Percentiles rank a stretch among this genome's conserved stretches.
These are phyloP conservation scores for Aphanomyces euteiches DNA, from an alignment of 352 stramenopile genomes.

Conservation along the genomic window DNA sequence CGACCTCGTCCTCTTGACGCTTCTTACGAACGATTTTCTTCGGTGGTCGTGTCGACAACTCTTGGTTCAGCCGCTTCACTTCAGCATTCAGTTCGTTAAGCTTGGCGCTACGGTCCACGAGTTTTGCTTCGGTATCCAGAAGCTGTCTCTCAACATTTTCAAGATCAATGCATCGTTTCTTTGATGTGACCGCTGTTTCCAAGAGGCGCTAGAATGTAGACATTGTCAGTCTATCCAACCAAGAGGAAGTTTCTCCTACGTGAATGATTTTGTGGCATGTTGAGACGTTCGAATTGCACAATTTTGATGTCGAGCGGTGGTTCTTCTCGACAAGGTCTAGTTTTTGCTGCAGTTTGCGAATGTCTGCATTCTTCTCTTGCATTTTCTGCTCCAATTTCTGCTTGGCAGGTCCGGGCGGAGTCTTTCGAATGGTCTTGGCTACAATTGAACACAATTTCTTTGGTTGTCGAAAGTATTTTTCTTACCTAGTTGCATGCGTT, in stretches of 20 bases:
- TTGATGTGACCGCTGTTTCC: slow-evolving; percentile 43
- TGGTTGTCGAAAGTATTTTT: slow-evolving; percentile 24
- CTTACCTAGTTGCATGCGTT: slow-evolving; percentile 49
- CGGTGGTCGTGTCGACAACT: slow-evolving; percentile 18
- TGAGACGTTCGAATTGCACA: slow-evolving; percentile 44
- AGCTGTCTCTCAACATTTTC: slow-evolving; percentile 41
- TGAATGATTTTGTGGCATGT: slow-evolving; percentile 56
- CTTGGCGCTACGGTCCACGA: slow-evolving; percentile 34
- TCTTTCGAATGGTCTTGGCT: slow-evolving; percentile 23
- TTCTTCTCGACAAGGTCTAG: slow-evolving; percentile 52
- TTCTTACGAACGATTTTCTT: slow-evolving; percentile 24
- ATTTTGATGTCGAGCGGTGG: slow-evolving; percentile 36
- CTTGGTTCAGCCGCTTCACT: slow-evolving; percentile 32
- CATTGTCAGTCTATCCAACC: background rate
- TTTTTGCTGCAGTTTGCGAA: slow-evolving; percentile 61
- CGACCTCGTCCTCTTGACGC: slow-evolving; percentile 45
- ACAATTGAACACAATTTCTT: slow-evolving; percentile 1
- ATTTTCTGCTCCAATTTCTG: slow-evolving; percentile 40
- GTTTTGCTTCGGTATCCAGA: slow-evolving; percentile 36
- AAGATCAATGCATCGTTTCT: slow-evolving; percentile 39
- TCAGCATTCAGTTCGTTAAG: slow-evolving; percentile 16
- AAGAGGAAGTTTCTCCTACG: background rate
- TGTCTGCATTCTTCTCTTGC: slow-evolving; percentile 50
- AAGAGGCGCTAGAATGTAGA: slow-evolving; percentile 36
- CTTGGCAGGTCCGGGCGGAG: slow-evolving; percentile 30